These are phyloP conservation scores for Scedosporium minutisporum DNA, from an alignment of 2,329 filamentous ascomycete species.

Conservation along the genomic window DNA sequence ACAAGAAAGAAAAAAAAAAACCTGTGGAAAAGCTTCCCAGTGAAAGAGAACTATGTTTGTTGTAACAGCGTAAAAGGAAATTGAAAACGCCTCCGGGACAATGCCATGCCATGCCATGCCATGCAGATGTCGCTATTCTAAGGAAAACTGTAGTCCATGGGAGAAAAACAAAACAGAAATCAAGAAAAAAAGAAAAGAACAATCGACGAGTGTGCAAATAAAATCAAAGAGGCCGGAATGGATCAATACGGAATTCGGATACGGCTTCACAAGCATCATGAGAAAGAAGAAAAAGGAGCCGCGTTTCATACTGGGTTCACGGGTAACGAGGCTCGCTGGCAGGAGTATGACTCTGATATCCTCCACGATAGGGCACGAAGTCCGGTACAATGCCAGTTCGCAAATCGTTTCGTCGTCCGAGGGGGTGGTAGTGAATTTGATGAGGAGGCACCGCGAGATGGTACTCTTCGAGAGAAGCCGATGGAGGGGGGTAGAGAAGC, in stretches of 20 bases:
- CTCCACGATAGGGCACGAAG: constrained; percentile 25
- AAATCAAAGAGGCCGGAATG: background rate
- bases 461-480: constrained; percentile 67
- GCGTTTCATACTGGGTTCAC: background rate
- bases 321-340: background rate
- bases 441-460: constrained; percentile 51
- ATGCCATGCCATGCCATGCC: constrained; percentile 20
- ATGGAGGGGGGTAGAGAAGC: constrained; percentile 79
- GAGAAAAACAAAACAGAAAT: constrained; percentile 12
- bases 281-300: too few species aligned
- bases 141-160: constrained; percentile 1
- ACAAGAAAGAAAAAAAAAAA: background rate
- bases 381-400: constrained; percentile 64
- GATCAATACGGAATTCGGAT: background rate
- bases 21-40: background rate
- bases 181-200: constrained; percentile 10
- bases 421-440: constrained; percentile 75
- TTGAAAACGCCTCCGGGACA: constrained; percentile 17
- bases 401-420: constrained; percentile 59
- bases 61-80: background rate
- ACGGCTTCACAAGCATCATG: too few species aligned
- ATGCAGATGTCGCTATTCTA: constrained; percentile 11
- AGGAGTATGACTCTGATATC: constrained; percentile 9
- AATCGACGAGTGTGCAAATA: background rate
- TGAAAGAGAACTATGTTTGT: background rate